Evolutionary conservation across 306 rosid genomes (phyloP), one percentile per base, ranked within the genome.

Genomic region (Vigna reflexopilosa): DNA sequence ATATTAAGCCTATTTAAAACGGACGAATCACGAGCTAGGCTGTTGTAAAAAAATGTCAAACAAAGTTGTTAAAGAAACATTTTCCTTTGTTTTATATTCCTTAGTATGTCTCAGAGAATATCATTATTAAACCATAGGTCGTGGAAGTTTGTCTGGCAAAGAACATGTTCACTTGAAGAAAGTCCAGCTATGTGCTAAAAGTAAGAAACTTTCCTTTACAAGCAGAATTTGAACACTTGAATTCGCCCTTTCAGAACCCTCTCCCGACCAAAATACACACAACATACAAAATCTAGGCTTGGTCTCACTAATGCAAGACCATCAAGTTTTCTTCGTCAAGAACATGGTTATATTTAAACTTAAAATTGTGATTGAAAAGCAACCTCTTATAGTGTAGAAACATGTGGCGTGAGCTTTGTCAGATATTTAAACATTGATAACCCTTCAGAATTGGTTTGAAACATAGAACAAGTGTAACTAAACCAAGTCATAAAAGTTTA

Each of bases 121-220:
- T 30, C 45, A 40, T 40, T n/a, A 40, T 40, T n/a, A 42, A 16
- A 67, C 11, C 16, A 38, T 24, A 24, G 56, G 47, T 42, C 14
- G 19, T 51, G 70, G 34, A 73, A 65, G 52, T 67, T 64, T 65
- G 61, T 26, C 64, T 19, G 17, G 17, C 47, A 67, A 80, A 67
- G 59, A 45, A 47, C 59, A 48, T 42, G 47, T 9, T 42, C 47
- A 11, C 2, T 42, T 9, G 47, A 3, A 45, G 47, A 13, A 45
- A 45, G 15, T 11, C 50, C 50, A 45, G 50, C 5, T 45, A 45
- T 45, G 16, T 45, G 50, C 13, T 45, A 11, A 45, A 45, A 45
- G 12, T 45, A 3, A 30, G 12, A 11, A 45, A 11, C 50, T 12
- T 45, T 45, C 49, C 14, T 44, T 11, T 44, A 44, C 49, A 44